Percentiles rank a stretch among this genome's conserved stretches.
These are phyloP conservation scores for Nepenthes mirabilis DNA, from an alignment of 148 eudicot species.

Conservation along the genomic window DNA sequence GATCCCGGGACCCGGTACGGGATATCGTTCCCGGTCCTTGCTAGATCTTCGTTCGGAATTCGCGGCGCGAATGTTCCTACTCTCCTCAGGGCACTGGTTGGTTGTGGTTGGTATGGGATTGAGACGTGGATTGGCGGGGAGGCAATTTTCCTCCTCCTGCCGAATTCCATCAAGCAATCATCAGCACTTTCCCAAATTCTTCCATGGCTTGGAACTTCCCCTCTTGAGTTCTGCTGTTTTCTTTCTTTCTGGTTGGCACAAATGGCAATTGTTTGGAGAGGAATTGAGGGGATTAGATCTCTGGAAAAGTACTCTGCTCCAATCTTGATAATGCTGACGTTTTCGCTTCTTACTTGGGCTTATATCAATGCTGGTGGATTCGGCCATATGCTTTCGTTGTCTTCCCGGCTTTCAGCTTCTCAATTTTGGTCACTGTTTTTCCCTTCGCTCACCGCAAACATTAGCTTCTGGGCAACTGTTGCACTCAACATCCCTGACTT, in stretches of 20 bases:
- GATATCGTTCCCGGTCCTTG: constrained; percentile 79
- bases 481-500: constrained; percentile 94
- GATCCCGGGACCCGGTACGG: constrained; percentile 79
- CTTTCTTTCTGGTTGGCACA: constrained; percentile 72
- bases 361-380: constrained; percentile 81
- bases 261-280: constrained; percentile 58
- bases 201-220: constrained; percentile 76
- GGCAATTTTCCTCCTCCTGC: constrained; percentile 64
- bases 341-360: constrained; percentile 70
- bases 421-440: constrained; percentile 78
- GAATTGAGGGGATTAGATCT: constrained; percentile 76
- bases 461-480: constrained; percentile 88
- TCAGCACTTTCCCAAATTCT: constrained; percentile 16
- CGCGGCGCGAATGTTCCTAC: constrained; percentile 79
- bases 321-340: constrained; percentile 46
- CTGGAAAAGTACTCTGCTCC: constrained; percentile 93
- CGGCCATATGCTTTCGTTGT: constrained; percentile 52
- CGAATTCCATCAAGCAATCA: constrained; percentile 35
- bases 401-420: constrained; percentile 42
- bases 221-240: constrained; percentile 73
- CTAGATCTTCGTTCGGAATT: constrained; percentile 79
- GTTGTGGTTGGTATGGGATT: constrained; percentile 97
- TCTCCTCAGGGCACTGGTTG: constrained; percentile 70
- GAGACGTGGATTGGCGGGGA: constrained; percentile 98
- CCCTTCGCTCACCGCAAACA: constrained; percentile 88